phyloP scores from a whole-genome alignment of 805 yeast species.

The Torulaspora quercuum region DNA sequence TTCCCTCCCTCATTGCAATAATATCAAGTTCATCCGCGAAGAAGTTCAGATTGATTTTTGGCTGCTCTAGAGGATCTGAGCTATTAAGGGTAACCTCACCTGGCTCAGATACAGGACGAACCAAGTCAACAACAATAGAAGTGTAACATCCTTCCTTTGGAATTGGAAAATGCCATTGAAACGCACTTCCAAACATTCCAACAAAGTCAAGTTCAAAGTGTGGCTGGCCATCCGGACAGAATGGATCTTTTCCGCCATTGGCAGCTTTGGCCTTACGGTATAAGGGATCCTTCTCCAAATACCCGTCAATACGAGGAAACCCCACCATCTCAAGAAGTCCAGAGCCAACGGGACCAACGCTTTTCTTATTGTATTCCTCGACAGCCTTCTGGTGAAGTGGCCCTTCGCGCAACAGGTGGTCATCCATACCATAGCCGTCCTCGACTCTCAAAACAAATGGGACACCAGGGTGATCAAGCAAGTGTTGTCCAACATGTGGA shows the following conservation, averaged over 20 bases:
- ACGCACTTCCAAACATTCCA: slow-evolving; percentile 29
- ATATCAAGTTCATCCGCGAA: slow-evolving; percentile 35
- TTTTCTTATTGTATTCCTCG: slow-evolving; percentile 15
- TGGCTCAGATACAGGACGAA: slow-evolving; percentile 30
- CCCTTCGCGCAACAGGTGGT: slow-evolving; percentile 22
- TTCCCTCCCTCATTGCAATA: slow-evolving; percentile 35
- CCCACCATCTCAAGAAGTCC: slow-evolving; percentile 26
- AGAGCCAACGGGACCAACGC: slow-evolving; percentile 26
- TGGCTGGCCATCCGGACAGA: slow-evolving; percentile 32
- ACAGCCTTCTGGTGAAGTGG: slow-evolving; percentile 18
- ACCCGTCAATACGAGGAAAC: slow-evolving; percentile 29
- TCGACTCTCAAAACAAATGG: slow-evolving; percentile 28
- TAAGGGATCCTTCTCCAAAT: slow-evolving; percentile 24
- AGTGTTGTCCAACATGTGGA: slow-evolving; percentile 35
- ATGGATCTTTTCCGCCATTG: slow-evolving; percentile 31
- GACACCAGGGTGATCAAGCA: slow-evolving; percentile 35
- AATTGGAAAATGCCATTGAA: slow-evolving; percentile 32
- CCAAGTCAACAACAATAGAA: slow-evolving; percentile 31
- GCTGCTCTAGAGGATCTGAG: slow-evolving; percentile 27
- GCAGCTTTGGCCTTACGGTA: slow-evolving; percentile 24
- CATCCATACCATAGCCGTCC: slow-evolving; percentile 27
- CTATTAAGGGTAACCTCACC: slow-evolving; percentile 31
- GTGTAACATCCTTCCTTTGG: slow-evolving; percentile 26
- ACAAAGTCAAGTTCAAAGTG: slow-evolving; percentile 32
- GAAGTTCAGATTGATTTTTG: slow-evolving; percentile 30